Evolutionary conservation across 352 stramenopile genomes (phyloP).

Genomic region (Phytopythium litorale): DNA sequence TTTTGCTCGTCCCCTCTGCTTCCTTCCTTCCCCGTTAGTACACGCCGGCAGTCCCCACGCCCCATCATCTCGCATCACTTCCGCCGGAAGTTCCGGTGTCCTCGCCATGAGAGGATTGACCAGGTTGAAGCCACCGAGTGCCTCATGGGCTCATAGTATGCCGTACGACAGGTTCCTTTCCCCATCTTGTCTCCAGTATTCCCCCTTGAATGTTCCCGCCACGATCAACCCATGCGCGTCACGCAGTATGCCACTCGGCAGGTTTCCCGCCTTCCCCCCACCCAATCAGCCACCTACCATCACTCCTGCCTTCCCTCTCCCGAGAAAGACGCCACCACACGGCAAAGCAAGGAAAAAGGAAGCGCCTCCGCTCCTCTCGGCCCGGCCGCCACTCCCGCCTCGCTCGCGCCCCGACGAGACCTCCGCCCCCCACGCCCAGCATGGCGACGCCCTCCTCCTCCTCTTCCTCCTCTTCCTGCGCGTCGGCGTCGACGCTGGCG

Average conservation of each 20-base stretch:
- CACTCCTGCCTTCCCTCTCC: neutral
- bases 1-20: neutral
- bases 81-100: no score
- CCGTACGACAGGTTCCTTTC: neutral
- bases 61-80: no score
- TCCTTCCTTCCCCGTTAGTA: neutral
- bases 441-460: constrained; percentile 1
- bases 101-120: neutral
- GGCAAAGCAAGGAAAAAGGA: neutral
- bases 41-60: neutral
- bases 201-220: neutral
- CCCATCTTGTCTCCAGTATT: no score
- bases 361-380: no score
- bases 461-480: neutral
- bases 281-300: neutral
- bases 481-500: constrained; percentile 25
- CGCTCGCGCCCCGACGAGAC: neutral
- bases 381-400: neutral
- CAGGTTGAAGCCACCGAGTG: neutral
- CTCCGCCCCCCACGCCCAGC: neutral
- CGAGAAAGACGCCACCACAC: neutral
- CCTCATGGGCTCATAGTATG: neutral
- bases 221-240: neutral
- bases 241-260: neutral
- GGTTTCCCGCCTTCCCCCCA: neutral